These are phyloP conservation scores for Diutina pseudorugosa DNA, from an alignment of 1,139 yeast genomes.

Conservation along the genomic window DNA sequence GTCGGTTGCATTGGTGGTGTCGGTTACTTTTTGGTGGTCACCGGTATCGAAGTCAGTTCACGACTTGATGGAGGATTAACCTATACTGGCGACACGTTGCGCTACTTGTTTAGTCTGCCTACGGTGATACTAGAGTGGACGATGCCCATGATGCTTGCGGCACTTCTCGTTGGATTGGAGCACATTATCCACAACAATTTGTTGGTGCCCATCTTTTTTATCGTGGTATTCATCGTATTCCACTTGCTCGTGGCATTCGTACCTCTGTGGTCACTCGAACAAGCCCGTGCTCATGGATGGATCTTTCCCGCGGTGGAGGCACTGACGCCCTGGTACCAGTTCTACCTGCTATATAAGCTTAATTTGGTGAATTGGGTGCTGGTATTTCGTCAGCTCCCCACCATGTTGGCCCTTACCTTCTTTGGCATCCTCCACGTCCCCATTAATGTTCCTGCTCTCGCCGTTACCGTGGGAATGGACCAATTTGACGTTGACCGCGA, in stretches of 20 bases:
- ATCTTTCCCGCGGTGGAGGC: constrained; percentile 59
- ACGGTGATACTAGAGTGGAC: constrained; percentile 55
- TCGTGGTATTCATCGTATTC: constrained; percentile 53
- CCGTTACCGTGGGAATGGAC: constrained; percentile 80
- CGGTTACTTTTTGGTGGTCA: constrained; percentile 79
- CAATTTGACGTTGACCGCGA: constrained; percentile 86
- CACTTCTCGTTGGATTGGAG: constrained; percentile 49
- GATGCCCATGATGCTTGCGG: constrained; percentile 55
- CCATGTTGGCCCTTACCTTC: constrained; percentile 91
- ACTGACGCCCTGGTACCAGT: constrained; percentile 78
- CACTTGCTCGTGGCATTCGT: constrained; percentile 54
- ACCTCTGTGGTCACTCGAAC: constrained; percentile 51
- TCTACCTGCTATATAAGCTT: constrained; percentile 65
- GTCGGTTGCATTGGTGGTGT: constrained; percentile 99
- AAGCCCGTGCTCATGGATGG: constrained; percentile 72
- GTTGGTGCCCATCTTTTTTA: constrained; percentile 72
- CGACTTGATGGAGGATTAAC: constrained; percentile 62
- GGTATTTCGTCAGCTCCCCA: constrained; percentile 62
- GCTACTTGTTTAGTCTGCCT: constrained; percentile 25
- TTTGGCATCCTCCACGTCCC: constrained; percentile 95
- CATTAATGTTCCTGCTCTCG: constrained; percentile 92
- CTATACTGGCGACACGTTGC: constrained; percentile 47
- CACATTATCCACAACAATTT: constrained; percentile 57
- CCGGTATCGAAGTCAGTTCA: constrained; percentile 85
- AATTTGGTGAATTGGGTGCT: constrained; percentile 61